These are phyloP conservation scores for Samsoniella hepiali DNA, from an alignment of 2,329 filamentous ascomycete genomes.

Conservation along the genomic window DNA sequence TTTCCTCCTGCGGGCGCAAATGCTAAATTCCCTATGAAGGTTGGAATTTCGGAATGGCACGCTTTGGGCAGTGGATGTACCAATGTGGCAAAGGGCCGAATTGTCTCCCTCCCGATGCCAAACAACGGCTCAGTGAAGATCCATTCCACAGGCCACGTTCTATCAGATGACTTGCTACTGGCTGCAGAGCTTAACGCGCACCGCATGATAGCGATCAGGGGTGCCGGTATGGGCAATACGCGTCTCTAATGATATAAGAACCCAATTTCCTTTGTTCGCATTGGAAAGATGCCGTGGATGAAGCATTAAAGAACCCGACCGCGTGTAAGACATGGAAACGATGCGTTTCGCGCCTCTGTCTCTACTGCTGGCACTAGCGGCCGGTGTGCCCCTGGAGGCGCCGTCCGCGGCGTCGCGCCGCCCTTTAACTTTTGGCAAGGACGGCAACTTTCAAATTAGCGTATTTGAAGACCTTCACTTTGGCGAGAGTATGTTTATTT, in stretches of 20 bases:
- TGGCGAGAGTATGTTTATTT: conserved; percentile 19
- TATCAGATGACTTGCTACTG: conserved; percentile 1
- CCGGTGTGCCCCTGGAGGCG: conserved; percentile 7
- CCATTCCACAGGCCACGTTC: conserved; percentile 7
- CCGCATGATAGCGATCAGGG: not conserved
- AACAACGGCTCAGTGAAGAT: not conserved
- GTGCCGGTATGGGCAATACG: not conserved
- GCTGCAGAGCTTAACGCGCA: not conserved
- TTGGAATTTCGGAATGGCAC: not conserved
- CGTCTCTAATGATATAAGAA: not conserved
- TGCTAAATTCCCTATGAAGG: not conserved
- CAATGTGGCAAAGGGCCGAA: conserved; percentile 1
- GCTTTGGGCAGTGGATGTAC: not conserved
- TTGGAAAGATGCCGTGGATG: not conserved
- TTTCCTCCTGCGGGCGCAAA: not conserved
- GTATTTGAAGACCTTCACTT: conserved; percentile 24
- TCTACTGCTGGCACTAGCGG: not conserved
- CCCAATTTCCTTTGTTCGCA: not conserved
- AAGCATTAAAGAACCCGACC: not conserved
- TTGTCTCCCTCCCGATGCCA: not conserved
- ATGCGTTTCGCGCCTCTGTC: not conserved
- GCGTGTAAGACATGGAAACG: not conserved
- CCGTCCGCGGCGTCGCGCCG: conserved; percentile 49
- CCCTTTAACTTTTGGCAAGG: conserved; percentile 31
- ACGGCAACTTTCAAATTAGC: conserved; percentile 22